Conservation (phyloP, 768 basidiomycete genomes). For the Cyclocybe cylindracea region DNA sequence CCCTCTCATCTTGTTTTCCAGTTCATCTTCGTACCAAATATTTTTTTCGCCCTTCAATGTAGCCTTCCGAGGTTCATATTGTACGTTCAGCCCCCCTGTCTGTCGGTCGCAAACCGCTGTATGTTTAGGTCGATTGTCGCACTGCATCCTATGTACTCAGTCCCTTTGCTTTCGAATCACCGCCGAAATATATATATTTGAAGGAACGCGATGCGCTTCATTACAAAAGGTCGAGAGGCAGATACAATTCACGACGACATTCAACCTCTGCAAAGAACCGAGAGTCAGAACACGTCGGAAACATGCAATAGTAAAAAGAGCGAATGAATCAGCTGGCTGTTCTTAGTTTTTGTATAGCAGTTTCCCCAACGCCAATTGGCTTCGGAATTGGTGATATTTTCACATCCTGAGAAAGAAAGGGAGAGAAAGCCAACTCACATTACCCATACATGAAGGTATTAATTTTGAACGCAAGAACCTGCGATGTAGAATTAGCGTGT, state of each 20-base stretch:
- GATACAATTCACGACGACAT: too few species aligned
- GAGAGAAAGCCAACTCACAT: conserved; percentile 17
- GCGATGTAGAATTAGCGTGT: too few species aligned
- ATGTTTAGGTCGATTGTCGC: too few species aligned
- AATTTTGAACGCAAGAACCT: too few species aligned
- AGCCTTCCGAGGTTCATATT: background rate
- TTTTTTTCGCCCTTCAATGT: conserved; percentile 3
- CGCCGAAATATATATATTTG: too few species aligned
- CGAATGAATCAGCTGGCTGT: conserved; percentile 56
- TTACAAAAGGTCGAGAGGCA: too few species aligned
- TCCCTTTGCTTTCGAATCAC: conserved; percentile 2
- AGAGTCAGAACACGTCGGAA: background rate
- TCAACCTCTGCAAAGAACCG: background rate
- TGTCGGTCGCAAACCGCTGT: background rate
- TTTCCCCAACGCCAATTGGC: conserved; percentile 47
- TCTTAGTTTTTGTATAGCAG: conserved; percentile 50
- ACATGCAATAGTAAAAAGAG: background rate
- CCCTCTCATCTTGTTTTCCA: background rate
- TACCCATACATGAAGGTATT: background rate
- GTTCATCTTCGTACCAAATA: background rate
- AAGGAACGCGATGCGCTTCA: too few species aligned
- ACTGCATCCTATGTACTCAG: conserved; percentile 3
- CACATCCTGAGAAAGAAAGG: conserved; percentile 37
- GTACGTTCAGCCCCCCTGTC: background rate
- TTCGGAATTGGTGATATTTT: conserved; percentile 47